Conservation (phyloP, 768 basidiomycete species). For the Boletus sensibilis region DNA sequence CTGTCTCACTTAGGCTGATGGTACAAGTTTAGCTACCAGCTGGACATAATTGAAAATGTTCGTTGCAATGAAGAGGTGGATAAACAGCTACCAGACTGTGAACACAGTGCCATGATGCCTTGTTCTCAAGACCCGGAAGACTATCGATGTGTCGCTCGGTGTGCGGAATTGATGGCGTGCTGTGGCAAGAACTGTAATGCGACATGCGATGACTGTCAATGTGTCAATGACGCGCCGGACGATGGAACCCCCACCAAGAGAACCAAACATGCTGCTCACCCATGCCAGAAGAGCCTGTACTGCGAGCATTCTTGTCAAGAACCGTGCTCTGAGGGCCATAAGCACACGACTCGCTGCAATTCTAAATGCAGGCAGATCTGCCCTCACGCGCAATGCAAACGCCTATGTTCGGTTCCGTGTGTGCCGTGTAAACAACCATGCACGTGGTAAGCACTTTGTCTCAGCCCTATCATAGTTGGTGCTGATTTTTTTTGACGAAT, state of each 20-base stretch:
- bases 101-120: slow-evolving; percentile 47
- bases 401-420: slow-evolving; percentile 52
- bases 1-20: neutral
- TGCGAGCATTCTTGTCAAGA: slow-evolving; percentile 56
- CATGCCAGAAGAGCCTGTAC: slow-evolving; percentile 50
- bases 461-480: neutral
- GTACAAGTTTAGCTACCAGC: slow-evolving; percentile 38
- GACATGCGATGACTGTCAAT: slow-evolving; percentile 50
- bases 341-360: slow-evolving; percentile 47
- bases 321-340: slow-evolving; percentile 49
- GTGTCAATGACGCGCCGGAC: neutral
- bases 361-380: slow-evolving; percentile 54
- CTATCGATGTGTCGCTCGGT: slow-evolving; percentile 41
- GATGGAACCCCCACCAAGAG: slow-evolving; percentile 21
- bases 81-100: slow-evolving; percentile 50
- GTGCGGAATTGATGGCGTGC: slow-evolving; percentile 48
- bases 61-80: slow-evolving; percentile 42
- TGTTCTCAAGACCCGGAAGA: slow-evolving; percentile 47
- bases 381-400: slow-evolving; percentile 48
- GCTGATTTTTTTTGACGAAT: slow-evolving; percentile 3
- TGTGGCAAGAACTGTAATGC: slow-evolving; percentile 52
- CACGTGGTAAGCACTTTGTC: slow-evolving; percentile 41
- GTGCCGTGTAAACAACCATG: slow-evolving; percentile 64
- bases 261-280: slow-evolving; percentile 42
- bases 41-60: slow-evolving; percentile 45